Evolutionary conservation across 495 filamentous ascomycete genomes (phyloP), one percentile per base, ranked within the genome.

Genomic region (Neurospora sp.): DNA sequence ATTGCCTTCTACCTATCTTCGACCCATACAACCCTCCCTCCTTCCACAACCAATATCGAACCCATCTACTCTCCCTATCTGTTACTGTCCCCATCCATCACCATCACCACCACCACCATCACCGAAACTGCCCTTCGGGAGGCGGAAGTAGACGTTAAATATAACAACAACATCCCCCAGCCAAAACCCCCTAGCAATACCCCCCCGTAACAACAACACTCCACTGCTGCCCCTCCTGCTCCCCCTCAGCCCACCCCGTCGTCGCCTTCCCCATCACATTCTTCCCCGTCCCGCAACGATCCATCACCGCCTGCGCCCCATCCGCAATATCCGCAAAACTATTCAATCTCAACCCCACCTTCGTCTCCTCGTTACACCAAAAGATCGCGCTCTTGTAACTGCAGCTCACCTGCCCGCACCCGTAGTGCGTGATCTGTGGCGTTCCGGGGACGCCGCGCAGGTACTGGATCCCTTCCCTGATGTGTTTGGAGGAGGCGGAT

Each of bases 341-440:
- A 2, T 31, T 27, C 48, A 62, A 7, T 8, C 10, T 1, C 23
- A 62, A 12, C 2, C 46, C 48, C 5, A 2, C 16, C 12, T 3
- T 5, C 48, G 23, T 2, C 12, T 62, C 42, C 27, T 72, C 39
- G 44, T 72, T 66, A 27, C 71, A 72, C 44, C 44, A 66, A 8
- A 20, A 37, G 27, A 72, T 72, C 5, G 71, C 71, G 8, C 41
- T 62, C 44, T 66, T 66, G 2, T 72, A 72, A 4, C 27, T 37
- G 5, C 71, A 72, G 6, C 71, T 72, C 2, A 72, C 54, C 71
- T 62, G 71, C 12, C 44, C 44, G 27, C 71, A 72, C 66, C 20
- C 44, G 35, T 44, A 38, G 2, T 38, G 12, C 1, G 9, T 35
- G 8, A 20, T 54, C 8, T 20, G 39, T 2, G 27, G 42, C 16